phyloP scores from a whole-genome alignment of 345 rosid genomes.

The Viola odorata region DNA sequence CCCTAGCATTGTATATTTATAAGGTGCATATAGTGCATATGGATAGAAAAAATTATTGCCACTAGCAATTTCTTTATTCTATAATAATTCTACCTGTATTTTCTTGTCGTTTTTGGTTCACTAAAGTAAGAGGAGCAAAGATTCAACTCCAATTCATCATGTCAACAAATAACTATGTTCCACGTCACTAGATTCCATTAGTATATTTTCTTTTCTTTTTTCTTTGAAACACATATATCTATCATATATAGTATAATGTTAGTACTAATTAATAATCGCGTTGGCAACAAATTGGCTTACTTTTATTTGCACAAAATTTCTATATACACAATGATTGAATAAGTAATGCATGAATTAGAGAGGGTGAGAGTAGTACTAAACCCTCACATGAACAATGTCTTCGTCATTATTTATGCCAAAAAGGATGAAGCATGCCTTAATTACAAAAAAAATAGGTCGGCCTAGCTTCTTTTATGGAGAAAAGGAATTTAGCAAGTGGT shows the following conservation, averaged over 20 bases:
- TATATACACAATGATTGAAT: too few relatives aligned
- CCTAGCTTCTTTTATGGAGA: too few relatives aligned
- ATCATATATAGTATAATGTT: too few relatives aligned
- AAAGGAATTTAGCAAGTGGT: too few relatives aligned
- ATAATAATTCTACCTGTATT: conserved; percentile 19
- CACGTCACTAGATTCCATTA: conserved; percentile 12
- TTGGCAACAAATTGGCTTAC: too few relatives aligned
- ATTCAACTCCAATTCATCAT: conserved; percentile 18
- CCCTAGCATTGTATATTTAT: conserved; percentile 43
- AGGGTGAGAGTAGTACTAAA: conserved; percentile 3
- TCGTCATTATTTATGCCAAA: too few relatives aligned
- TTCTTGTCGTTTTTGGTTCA: conserved; percentile 27
- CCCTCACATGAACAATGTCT: conserved; percentile 23
- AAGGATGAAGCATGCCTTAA: too few relatives aligned
- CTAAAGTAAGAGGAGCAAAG: conserved; percentile 19
- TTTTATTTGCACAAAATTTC: too few relatives aligned
- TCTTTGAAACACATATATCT: too few relatives aligned
- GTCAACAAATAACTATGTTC: conserved; percentile 25
- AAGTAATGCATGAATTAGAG: background rate
- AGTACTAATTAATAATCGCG: background rate
- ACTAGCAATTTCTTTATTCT: conserved; percentile 14
- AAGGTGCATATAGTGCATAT: conserved; percentile 9
- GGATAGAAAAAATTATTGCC: conserved; percentile 6
- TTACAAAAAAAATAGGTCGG: too few relatives aligned
- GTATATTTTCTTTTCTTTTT: background rate